These are phyloP conservation scores for Hortiboletus campestris DNA, from an alignment of 768 basidiomycete species.

Conservation along the genomic window DNA sequence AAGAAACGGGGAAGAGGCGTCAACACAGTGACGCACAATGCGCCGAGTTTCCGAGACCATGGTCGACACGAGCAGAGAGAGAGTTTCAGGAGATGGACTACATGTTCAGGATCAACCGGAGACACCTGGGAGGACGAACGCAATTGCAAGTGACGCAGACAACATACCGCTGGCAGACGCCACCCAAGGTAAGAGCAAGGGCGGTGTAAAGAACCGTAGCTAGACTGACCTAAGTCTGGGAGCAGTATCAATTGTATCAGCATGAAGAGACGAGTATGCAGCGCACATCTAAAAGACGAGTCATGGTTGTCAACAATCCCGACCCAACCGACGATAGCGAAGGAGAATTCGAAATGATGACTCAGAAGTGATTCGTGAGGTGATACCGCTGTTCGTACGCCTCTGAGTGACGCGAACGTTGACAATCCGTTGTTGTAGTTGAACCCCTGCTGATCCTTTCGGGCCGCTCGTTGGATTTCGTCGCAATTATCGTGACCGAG, in stretches of 20 bases:
- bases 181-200: slow-evolving; percentile 18
- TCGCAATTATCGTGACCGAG: not conserved
- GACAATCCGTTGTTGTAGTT: not conserved
- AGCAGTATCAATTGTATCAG: slow-evolving; percentile 10
- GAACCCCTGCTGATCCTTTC: not conserved
- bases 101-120: slow-evolving; percentile 17
- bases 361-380: slow-evolving; percentile 9
- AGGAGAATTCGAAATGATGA: slow-evolving; percentile 19
- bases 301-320: slow-evolving; percentile 31
- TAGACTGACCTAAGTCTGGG: slow-evolving; percentile 9
- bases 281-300: slow-evolving; percentile 23
- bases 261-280: slow-evolving; percentile 15
- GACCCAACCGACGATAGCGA: slow-evolving; percentile 31
- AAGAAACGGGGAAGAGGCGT: slow-evolving; percentile 8
- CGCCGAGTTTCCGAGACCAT: slow-evolving; percentile 24
- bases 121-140: slow-evolving; percentile 3
- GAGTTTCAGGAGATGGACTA: slow-evolving; percentile 27
- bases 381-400: not conserved
- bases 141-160: slow-evolving; percentile 7
- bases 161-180: slow-evolving; percentile 8
- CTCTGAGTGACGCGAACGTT: not conserved
- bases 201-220: not conserved
- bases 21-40: slow-evolving; percentile 14
- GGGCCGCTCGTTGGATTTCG: not conserved
- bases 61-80: slow-evolving; percentile 27